Evolutionary conservation across 1,284 basidiomycete genomes (phyloP).

Genomic region (Paramarasmius palmivorus): DNA sequence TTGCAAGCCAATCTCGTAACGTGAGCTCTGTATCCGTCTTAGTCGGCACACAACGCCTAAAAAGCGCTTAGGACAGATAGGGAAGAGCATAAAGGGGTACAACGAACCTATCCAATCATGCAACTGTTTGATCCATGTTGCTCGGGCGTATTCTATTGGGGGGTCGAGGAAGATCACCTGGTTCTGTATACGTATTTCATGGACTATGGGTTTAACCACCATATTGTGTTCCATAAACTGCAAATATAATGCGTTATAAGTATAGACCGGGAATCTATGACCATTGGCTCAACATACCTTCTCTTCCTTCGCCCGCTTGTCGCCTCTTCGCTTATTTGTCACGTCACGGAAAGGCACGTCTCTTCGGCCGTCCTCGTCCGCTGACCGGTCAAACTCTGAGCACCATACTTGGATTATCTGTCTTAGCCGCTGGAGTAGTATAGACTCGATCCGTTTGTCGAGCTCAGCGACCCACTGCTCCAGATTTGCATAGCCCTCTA

Average conservation of each 20-base stretch:
- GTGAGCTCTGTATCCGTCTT: slow-evolving; percentile 87
- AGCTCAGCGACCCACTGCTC: slow-evolving; percentile 93
- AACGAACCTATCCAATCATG: slow-evolving; percentile 83
- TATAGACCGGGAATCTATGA: neutral
- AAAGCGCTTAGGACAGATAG: neutral
- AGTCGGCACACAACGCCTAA: slow-evolving; percentile 87
- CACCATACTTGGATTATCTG: slow-evolving; percentile 90
- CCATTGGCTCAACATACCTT: slow-evolving; percentile 46
- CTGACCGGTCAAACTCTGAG: slow-evolving; percentile 74
- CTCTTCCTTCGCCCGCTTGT: slow-evolving; percentile 76
- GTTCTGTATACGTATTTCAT: slow-evolving; percentile 97
- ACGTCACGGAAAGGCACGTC: slow-evolving; percentile 55
- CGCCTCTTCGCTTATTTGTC: slow-evolving; percentile 61
- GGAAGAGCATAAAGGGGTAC: neutral
- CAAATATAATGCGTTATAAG: neutral
- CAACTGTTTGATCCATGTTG: slow-evolving; percentile 89
- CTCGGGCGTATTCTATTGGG: slow-evolving; percentile 91
- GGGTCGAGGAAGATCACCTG: slow-evolving; percentile 99
- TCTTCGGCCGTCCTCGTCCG: slow-evolving; percentile 62
- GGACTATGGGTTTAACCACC: slow-evolving; percentile 80
- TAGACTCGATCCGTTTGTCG: slow-evolving; percentile 84
- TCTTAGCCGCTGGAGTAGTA: slow-evolving; percentile 77
- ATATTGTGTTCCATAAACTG: slow-evolving; percentile 72
- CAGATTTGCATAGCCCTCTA: slow-evolving; percentile 98
- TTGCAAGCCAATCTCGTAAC: slow-evolving; percentile 94